Base-by-base conservation (phyloP, 192 early-diverging fungal species). In the Lunasporangiospora selenospora region DNA sequence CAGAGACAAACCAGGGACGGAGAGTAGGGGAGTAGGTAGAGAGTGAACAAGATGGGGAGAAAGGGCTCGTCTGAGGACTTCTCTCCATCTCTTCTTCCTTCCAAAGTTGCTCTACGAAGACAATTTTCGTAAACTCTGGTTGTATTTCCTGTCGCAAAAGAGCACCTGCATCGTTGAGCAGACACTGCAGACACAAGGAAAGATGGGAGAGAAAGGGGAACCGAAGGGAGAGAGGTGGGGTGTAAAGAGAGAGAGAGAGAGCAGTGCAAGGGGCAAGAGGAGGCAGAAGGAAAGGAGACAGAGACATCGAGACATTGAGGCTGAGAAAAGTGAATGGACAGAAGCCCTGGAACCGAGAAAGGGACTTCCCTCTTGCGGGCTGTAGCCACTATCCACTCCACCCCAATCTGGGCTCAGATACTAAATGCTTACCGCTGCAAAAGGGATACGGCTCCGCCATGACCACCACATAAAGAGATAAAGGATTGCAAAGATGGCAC, bases 401-500 rank as follows among this genome's bases (percentile, higher is more conserved):
- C n/a, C n/a, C n/a, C n/a, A n/a, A n/a, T n/a, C n/a, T n/a, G n/a
- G n/a, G n/a, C n/a, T 26, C 18, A 47, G 21, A 13, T 44, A 23
- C 23, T 13, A 15, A 6, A 33, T 16, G 6, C 38, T 29, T 61
- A 63, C 62, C 47, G 39, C 52, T 43, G 69, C 59, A 45, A 73
- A 73, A 8, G 69, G 60, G 36, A 73, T 73, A 8, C 66, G 66
- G 31, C 43, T 48, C 52, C 46, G 60, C 66, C 66, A 70, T 11
- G 32, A 29, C 49, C 46, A 11, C 21, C 21, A 48, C 83, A 83
- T 85, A 6, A 75, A 65, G 13, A 79, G 80, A 29, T 82, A 84
- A 32, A 87, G 53, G 4, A 85, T 29, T 55, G 76, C 85, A 55
- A 87, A 85, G 44, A 87, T 62, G 18, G 78, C 12, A 62, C 75